phyloP scores from a whole-genome alignment of 2,329 filamentous ascomycete genomes.

The Talaromyces funiculosus region DNA sequence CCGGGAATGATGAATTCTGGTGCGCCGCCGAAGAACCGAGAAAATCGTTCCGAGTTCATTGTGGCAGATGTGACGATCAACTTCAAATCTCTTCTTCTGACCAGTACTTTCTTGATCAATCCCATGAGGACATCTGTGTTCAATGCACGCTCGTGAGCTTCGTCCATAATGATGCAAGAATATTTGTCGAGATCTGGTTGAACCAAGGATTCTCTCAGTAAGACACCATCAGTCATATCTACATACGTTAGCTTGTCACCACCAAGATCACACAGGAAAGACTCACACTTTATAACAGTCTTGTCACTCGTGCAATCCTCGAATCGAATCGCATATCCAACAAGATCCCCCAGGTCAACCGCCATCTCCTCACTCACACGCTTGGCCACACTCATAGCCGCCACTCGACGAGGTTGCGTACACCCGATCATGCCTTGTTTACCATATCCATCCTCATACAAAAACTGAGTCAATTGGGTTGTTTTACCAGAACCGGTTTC shows the following conservation, averaged over 20 bases:
- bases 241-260: background rate
- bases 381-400: conserved; percentile 98
- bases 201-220: conserved; percentile 86
- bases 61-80: conserved; percentile 97
- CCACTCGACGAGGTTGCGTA: conserved; percentile 91
- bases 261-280: background rate
- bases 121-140: conserved; percentile 98
- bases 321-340: conserved; percentile 96
- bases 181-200: conserved; percentile 93
- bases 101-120: conserved; percentile 92
- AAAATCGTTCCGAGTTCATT: conserved; percentile 96
- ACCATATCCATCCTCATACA: conserved; percentile 92
- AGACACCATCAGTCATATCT: conserved; percentile 95
- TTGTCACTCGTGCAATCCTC: conserved; percentile 97
- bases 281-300: conserved; percentile 79
- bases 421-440: conserved; percentile 87
- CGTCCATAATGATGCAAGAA: conserved; percentile 98
- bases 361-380: conserved; percentile 99
- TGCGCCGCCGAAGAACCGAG: conserved; percentile 90
- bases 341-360: conserved; percentile 75
- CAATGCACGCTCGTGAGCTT: conserved; percentile 91
- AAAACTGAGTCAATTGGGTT: conserved; percentile 91
- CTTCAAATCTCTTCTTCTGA: conserved; percentile 83
- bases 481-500: conserved; percentile 98
- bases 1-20: conserved; percentile 96